phyloP scores from a whole-genome alignment of 2,329 filamentous ascomycete species.

The Penicillium brasilianum region DNA sequence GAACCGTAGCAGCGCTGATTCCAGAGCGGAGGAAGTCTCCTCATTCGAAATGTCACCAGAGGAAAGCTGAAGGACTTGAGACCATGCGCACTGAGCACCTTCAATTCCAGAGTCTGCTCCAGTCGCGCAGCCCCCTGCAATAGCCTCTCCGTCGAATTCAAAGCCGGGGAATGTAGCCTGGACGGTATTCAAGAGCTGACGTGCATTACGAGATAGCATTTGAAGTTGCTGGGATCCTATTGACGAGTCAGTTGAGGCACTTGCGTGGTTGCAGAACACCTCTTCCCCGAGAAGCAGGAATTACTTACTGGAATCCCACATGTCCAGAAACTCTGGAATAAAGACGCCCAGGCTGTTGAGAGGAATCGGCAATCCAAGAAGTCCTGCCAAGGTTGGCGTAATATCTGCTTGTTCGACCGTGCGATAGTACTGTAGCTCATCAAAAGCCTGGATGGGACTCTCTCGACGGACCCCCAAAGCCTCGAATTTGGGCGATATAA shows the following conservation, averaged over 20 bases:
- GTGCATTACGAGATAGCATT: constrained; percentile 76
- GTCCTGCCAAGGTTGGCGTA: constrained; percentile 81
- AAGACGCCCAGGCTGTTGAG: constrained; percentile 89
- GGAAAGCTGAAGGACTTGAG: constrained; percentile 38
- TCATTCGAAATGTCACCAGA: constrained; percentile 13
- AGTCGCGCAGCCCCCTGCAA: constrained; percentile 29
- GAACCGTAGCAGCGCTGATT: constrained; percentile 57
- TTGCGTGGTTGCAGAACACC: background rate
- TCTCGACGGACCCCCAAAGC: constrained; percentile 52
- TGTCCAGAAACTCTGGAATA: constrained; percentile 74
- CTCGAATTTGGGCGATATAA: constrained; percentile 83
- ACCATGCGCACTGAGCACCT: constrained; percentile 73
- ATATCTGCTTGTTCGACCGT: constrained; percentile 93
- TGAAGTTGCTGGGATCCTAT: constrained; percentile 62
- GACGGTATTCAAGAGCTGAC: constrained; percentile 78
- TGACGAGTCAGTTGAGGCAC: constrained; percentile 16
- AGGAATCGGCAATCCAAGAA: constrained; percentile 86
- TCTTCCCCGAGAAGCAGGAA: background rate
- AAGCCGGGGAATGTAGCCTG: constrained; percentile 70
- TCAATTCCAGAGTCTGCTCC: constrained; percentile 50
- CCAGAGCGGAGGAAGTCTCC: constrained; percentile 25
- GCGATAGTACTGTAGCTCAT: constrained; percentile 82
- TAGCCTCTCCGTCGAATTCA: constrained; percentile 48
- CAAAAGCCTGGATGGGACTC: constrained; percentile 63
- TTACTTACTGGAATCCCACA: constrained; percentile 71